A percentile compares a stretch with the other conserved stretches of the same genome.
Conservation (phyloP, 164 flowering plant species). For the Protea cynaroides region DNA sequence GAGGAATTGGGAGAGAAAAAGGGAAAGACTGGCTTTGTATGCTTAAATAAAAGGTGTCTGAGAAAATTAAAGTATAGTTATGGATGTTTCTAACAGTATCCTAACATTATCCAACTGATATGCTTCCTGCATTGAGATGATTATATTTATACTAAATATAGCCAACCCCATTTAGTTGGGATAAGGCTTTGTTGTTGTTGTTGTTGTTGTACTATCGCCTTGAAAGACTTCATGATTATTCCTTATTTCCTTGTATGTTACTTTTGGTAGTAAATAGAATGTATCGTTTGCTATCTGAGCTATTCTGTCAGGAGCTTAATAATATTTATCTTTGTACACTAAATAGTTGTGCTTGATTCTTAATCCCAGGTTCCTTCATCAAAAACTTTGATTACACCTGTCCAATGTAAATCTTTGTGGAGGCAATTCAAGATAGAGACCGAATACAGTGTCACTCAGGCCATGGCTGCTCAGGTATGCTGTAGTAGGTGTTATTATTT, state of each 20-base stretch:
- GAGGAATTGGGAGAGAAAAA: too few relatives aligned
- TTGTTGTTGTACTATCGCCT: too few relatives aligned
- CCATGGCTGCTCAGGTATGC: conserved; percentile 6
- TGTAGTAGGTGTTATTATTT: neutral
- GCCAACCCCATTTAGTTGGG: too few relatives aligned
- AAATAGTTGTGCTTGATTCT: neutral
- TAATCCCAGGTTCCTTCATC: conserved; percentile 2
- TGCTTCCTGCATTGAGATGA: too few relatives aligned
- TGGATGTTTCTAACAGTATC: too few relatives aligned
- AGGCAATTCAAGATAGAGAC: conserved; percentile 6
- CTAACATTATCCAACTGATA: too few relatives aligned
- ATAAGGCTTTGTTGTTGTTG: too few relatives aligned
- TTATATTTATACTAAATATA: neutral
- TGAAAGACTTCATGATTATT: neutral
- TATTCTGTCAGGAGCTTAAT: neutral
- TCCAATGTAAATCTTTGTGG: conserved; percentile 10
- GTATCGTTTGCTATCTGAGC: neutral
- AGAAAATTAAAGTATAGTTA: too few relatives aligned
- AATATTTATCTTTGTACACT: neutral
- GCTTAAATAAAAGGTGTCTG: too few relatives aligned
- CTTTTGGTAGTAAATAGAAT: too few relatives aligned
- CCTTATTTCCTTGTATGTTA: neutral
- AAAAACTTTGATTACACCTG: conserved; percentile 4
- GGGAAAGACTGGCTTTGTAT: too few relatives aligned
- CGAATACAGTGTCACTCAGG: conserved; percentile 11